These are phyloP conservation scores for Rhodofomes roseus DNA, from an alignment of 1,284 basidiomycete genomes.

Conservation along the genomic window DNA sequence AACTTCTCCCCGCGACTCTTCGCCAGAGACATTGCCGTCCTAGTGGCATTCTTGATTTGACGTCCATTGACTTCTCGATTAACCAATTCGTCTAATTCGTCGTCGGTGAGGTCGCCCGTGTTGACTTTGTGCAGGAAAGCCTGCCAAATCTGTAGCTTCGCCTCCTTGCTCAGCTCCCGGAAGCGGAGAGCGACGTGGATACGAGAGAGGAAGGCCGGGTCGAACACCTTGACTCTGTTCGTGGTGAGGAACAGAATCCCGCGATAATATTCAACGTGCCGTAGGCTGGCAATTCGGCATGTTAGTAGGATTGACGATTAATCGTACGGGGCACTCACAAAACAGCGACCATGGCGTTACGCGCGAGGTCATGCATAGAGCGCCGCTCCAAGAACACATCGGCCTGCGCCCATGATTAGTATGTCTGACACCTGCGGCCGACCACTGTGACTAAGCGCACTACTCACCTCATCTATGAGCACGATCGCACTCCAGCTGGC, in stretches of 20 bases:
- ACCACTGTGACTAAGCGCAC: conserved; percentile 23
- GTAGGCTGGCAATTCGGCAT: conserved; percentile 28
- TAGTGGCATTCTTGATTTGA: conserved; percentile 62
- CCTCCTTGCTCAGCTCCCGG: conserved; percentile 44
- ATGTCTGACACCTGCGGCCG: conserved; percentile 9
- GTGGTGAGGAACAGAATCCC: conserved; percentile 68
- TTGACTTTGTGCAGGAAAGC: conserved; percentile 45
- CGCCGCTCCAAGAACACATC: conserved; percentile 58
- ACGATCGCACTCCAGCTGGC: conserved; percentile 63
- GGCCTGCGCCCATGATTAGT: conserved; percentile 11
- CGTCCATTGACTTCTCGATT: conserved; percentile 51
- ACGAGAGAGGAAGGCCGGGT: conserved; percentile 66
- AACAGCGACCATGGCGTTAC: conserved; percentile 64
- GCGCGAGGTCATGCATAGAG: conserved; percentile 54
- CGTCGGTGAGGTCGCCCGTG: conserved; percentile 24
- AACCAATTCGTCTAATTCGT: conserved; percentile 39
- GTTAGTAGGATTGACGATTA: background rate
- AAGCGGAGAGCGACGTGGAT: conserved; percentile 64
- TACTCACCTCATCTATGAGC: conserved; percentile 49
- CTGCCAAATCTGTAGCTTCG: conserved; percentile 50
- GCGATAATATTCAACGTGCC: conserved; percentile 60
- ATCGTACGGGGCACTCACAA: conserved; percentile 29
- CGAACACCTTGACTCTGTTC: conserved; percentile 60
- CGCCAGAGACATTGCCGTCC: conserved; percentile 59
- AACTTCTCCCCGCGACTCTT: conserved; percentile 42